Evolutionary conservation across 768 basidiomycete genomes (phyloP), one percentile per base, ranked within the genome.

Genomic region (Saitozyma sp.): DNA sequence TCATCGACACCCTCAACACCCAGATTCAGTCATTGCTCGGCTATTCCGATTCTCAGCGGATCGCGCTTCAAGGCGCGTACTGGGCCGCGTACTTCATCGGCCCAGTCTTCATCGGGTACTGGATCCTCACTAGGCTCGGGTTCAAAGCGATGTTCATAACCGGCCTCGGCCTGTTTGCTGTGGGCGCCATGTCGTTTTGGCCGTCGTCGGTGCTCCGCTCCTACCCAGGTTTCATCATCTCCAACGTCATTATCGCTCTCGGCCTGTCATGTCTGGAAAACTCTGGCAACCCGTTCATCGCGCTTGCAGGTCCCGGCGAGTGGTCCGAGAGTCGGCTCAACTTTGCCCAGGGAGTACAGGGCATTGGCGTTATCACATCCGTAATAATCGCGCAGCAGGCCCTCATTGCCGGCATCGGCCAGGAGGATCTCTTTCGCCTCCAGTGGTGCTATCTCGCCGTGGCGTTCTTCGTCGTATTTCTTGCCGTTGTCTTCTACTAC

Each of bases 391-490:
- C 75, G 3, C 50, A 65, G 38, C 60, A 67, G 46, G 73, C 62
- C 6, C 50, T 77, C 11, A 68, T 73, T 53, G 46, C 39, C 11
- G 50, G 62, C 19, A 56, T 72, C 19, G 50, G 42, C 20, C 58
- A 58, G 13, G 40, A 14, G 6, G 49, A 59, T 9, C 50, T 73
- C 39, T 71, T 74, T 66, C 63, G 68, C 11, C 66, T 71, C 8
- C 73, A 77, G 56, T 74, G 75, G 75, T 72, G 68, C 46, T 77
- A 77, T 46, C 62, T 77, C 37, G 71, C 69, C 14, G 65, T 77
- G 1, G 63, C 72, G 2, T 52, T 77, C 8, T 74, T 74, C 41
- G 75, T 70, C 16, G 61, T 71, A n/a, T 50, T 59, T 29, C 63
- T 77, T 6, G 73, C 73, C 11, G 65, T 70, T 2, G 60, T 71